Percentiles rank a stretch among this genome's conserved stretches.
These are phyloP conservation scores for Arachis monticola DNA, from an alignment of 331 rosid genomes.

Conservation along the genomic window DNA sequence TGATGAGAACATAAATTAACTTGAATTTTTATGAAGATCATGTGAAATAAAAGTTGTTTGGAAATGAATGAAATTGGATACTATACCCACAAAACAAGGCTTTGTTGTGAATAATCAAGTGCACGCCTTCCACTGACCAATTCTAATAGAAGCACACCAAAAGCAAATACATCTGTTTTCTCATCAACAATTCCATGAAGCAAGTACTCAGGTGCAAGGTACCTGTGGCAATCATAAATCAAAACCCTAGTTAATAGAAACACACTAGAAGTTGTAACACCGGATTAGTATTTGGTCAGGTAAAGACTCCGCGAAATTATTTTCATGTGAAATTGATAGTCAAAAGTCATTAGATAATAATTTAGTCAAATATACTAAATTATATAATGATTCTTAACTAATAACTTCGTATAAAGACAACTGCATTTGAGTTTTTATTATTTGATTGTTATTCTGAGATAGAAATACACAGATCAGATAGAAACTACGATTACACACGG, in stretches of 20 bases:
- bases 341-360: too few relatives aligned
- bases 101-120: constrained; percentile 91
- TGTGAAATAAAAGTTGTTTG: neutral
- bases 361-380: too few relatives aligned
- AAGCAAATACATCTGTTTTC: constrained; percentile 92
- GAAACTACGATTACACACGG: too few relatives aligned
- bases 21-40: too few relatives aligned
- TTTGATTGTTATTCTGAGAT: too few relatives aligned
- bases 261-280: neutral
- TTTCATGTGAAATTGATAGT: too few relatives aligned
- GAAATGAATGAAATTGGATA: neutral
- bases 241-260: neutral
- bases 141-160: constrained; percentile 87
- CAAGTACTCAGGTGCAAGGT: constrained; percentile 92
- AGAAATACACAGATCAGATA: too few relatives aligned
- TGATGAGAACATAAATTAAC: constrained; percentile 13
- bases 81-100: constrained; percentile 94
- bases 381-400: too few relatives aligned
- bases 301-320: too few relatives aligned
- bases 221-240: constrained; percentile 51
- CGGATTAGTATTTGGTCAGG: neutral
- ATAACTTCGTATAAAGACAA: too few relatives aligned
- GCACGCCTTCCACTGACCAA: constrained; percentile 94
- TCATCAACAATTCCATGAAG: constrained; percentile 96
- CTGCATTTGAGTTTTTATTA: too few relatives aligned